Evolutionary conservation across 2,329 filamentous ascomycete species (phyloP).

Genomic region (Amylocarpus encephaloides): DNA sequence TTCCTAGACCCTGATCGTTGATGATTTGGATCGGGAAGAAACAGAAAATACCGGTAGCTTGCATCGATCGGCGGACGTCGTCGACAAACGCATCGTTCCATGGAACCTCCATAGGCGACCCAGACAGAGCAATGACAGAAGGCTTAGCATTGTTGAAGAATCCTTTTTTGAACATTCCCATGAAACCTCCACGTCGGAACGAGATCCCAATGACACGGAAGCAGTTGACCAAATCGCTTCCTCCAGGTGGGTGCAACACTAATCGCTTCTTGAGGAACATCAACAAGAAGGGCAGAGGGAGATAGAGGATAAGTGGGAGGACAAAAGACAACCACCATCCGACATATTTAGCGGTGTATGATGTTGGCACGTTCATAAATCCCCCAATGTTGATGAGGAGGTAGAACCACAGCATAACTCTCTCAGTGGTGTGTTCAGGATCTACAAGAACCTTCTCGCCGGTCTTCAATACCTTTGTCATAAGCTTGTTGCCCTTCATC

Average conservation of each 20-base stretch:
- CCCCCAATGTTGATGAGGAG: constrained; percentile 64
- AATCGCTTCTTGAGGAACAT: constrained; percentile 36
- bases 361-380: constrained; percentile 37
- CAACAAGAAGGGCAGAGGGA: constrained; percentile 48
- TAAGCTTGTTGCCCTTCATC: constrained; percentile 34
- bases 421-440: constrained; percentile 49
- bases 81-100: constrained; percentile 80
- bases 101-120: constrained; percentile 63
- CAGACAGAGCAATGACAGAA: constrained; percentile 46
- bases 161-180: constrained; percentile 28
- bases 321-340: constrained; percentile 43
- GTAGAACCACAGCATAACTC: constrained; percentile 49
- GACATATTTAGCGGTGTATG: constrained; percentile 40
- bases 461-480: constrained; percentile 39
- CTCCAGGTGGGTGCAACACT: constrained; percentile 40
- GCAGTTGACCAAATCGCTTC: constrained; percentile 41
- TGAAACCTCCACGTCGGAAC: constrained; percentile 52
- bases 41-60: constrained; percentile 62
- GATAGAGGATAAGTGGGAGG: constrained; percentile 53
- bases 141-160: constrained; percentile 68
- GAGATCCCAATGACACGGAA: constrained; percentile 38
- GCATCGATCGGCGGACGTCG: constrained; percentile 63
- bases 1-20: constrained; percentile 41
- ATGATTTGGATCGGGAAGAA: constrained; percentile 41
- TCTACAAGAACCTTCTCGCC: constrained; percentile 58